Percentiles rank a stretch among this genome's conserved stretches.
phyloP scores from a whole-genome alignment of 345 rosid genomes.

The Microthlaspi erraticum region DNA sequence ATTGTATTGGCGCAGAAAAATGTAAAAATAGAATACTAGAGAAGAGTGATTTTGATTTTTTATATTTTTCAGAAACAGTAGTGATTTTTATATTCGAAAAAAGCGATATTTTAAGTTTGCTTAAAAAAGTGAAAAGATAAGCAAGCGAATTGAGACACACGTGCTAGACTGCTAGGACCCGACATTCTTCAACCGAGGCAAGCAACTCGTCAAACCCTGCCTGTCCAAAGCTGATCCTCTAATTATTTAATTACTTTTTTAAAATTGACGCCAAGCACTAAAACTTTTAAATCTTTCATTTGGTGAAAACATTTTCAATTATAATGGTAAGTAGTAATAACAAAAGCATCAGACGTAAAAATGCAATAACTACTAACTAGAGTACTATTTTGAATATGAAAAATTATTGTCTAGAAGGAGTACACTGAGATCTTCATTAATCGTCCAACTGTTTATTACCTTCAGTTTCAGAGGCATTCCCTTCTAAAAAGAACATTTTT shows the following conservation, averaged over 20 bases:
- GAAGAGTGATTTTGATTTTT: neutral
- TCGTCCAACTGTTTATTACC: neutral
- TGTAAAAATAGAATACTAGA: neutral
- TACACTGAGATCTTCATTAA: neutral
- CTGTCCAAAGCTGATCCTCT: slow-evolving; percentile 32
- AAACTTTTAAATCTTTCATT: neutral
- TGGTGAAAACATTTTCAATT: neutral
- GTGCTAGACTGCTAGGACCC: slow-evolving; percentile 38
- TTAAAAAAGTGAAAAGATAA: slow-evolving; percentile 20
- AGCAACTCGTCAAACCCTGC: slow-evolving; percentile 40
- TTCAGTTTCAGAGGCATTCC: no score
- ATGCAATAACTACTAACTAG: neutral
- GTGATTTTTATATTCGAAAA: neutral
- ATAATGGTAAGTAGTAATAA: neutral
- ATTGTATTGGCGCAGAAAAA: neutral
- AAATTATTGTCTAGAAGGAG: neutral
- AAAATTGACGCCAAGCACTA: neutral
- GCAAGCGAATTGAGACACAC: slow-evolving; percentile 29
- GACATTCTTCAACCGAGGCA: slow-evolving; percentile 44
- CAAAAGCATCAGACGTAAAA: neutral
- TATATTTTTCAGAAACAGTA: neutral
- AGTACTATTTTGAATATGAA: neutral
- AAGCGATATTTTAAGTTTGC: neutral
- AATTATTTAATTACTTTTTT: slow-evolving; percentile 3
- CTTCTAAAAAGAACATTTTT: no score